Base-by-base conservation (phyloP, 352 stramenopile species). In the Peronospora tabacina region DNA sequence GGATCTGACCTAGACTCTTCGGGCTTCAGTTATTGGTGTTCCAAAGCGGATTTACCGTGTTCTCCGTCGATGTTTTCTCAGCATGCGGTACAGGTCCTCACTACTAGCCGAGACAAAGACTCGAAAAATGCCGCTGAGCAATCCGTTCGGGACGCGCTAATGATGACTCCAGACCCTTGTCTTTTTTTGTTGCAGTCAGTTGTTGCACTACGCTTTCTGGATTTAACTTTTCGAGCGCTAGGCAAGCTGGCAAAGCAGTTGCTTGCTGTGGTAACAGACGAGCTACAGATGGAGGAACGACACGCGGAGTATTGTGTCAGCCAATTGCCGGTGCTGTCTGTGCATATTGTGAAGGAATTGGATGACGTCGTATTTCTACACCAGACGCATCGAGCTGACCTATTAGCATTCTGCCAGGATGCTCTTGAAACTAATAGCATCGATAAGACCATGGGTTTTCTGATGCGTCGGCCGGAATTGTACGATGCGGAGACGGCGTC, bases 221-320 rank as follows among this genome's bases (percentile, higher is more conserved):
- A 86, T 44, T 29, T 89, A 33, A 85, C 74, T 22, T 85, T 83
- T 40, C 62, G 77, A 42, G 61, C 70, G 0, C 60, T 85, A 19
- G 77, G 70, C 11, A 89, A 89, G 47, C 56, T 89, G 17, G 72
- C 77, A n/a, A 89, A 85, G 55, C 72, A 82, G 36, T 65, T 89
- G 52, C 59, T 89, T 35, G 46, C 62, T 8, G 63, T 86, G 22
- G 57, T 86, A 20, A 61, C 52, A n/a, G 51, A 63, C 0, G 47
- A 68, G 2, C 12, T 71, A 16, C 24, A 41, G 13, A 65, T 82
- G 44, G 44, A 75, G 33, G 20, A 62, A 32, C 61, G 71, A 2
- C 78, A 89, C 44, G 54, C 60, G 5, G 58, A 71, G 37, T 85
- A 72, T 46, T 89, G 78, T 40, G 55, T 87, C 13, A 60, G 39